A percentile compares a stretch with the other conserved stretches of the same genome.
These are phyloP conservation scores for Zalaria sp. DNA, from an alignment of 2,329 filamentous ascomycete species.

Conservation along the genomic window DNA sequence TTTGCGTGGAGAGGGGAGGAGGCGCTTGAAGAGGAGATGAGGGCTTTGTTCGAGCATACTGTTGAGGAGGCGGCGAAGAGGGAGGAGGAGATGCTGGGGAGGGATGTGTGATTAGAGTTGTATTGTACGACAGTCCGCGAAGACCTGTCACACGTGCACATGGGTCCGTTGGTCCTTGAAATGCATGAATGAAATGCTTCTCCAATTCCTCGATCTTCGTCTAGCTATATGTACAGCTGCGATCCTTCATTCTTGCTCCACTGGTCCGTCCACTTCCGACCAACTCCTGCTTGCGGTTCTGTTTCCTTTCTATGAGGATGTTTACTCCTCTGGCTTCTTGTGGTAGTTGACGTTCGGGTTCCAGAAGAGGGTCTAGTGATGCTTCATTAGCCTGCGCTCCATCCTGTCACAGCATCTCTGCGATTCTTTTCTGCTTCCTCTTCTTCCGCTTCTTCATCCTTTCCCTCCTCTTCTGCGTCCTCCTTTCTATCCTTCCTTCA, in stretches of 20 bases:
- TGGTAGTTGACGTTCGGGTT: slow-evolving; percentile 93
- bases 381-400: not conserved
- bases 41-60: slow-evolving; percentile 5
- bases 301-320: not conserved
- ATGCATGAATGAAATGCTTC: no score
- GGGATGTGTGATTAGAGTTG: not conserved
- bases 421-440: no score
- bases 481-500: no score
- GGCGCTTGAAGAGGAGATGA: slow-evolving; percentile 7
- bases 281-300: not conserved
- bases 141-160: no score
- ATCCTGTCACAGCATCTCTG: not conserved
- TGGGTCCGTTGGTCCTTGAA: no score
- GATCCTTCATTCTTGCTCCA: no score
- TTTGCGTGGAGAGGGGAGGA: slow-evolving; percentile 6
- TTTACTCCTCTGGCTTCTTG: slow-evolving; percentile 52
- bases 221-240: no score
- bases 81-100: slow-evolving; percentile 2
- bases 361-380: slow-evolving; percentile 50
- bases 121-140: no score
- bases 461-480: no score
- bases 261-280: no score
- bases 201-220: no score
- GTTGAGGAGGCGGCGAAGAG: slow-evolving; percentile 5
- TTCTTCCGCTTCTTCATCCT: no score